Conservation (phyloP, 176 grass and related monocot species). For the Triticum timopheevii region DNA sequence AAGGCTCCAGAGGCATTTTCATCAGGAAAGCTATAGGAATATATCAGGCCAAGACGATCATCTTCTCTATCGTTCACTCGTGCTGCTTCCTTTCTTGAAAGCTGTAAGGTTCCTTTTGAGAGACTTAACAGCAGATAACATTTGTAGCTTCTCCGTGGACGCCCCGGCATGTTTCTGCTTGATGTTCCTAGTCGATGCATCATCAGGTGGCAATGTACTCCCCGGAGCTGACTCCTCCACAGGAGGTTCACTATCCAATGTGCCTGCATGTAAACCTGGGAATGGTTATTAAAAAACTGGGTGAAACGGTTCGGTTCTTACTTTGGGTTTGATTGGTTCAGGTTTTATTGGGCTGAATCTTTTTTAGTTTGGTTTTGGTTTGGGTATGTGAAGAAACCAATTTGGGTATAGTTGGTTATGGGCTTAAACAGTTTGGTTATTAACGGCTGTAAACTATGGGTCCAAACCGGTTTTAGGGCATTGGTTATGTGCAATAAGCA, state of each 20-base stretch:
- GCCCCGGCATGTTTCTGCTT: neutral
- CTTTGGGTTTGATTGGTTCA: no score
- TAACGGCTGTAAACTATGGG: no score
- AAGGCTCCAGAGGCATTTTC: neutral
- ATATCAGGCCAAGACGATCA: neutral
- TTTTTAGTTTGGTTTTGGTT: no score
- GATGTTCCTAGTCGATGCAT: neutral
- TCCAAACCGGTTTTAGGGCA: no score
- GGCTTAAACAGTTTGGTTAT: no score
- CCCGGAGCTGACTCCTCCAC: conserved; percentile 11
- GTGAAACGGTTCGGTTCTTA: no score
- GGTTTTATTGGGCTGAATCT: no score
- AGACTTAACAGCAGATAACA: conserved; percentile 46
- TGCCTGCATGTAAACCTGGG: no score
- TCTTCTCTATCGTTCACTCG: neutral
- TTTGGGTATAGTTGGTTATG: no score
- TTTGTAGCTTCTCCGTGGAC: conserved; percentile 43
- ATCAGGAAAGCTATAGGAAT: neutral
- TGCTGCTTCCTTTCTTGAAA: conserved; percentile 30
- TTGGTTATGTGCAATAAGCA: no score
- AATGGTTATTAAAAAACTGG: no score
- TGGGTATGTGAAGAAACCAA: no score
- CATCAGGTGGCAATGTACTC: conserved; percentile 24
- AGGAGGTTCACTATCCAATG: neutral
- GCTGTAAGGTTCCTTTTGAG: conserved; percentile 50